Evolutionary conservation across 164 flowering plant genomes (phyloP).

Genomic region (Cinnamomum micranthum): DNA sequence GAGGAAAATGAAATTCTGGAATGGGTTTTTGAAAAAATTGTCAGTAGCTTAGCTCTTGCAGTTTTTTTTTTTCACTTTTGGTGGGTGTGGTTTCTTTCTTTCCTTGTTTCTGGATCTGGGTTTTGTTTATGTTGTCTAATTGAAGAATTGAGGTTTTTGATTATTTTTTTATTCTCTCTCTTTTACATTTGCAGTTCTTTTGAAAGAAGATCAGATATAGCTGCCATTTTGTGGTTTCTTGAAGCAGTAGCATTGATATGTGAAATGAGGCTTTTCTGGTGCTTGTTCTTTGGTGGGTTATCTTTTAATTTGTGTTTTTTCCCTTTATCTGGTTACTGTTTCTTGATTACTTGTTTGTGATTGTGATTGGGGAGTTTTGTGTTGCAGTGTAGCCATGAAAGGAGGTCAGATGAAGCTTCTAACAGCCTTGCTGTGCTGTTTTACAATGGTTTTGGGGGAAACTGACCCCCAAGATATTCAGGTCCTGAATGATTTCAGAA

Average conservation of each 20-base stretch:
- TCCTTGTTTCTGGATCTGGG: background rate
- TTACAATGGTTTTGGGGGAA: conserved; percentile 21
- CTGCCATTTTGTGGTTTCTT: background rate
- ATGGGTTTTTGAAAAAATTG: background rate
- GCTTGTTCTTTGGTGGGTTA: background rate
- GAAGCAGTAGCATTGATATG: background rate
- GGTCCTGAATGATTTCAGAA: conserved; percentile 51
- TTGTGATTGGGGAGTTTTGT: background rate
- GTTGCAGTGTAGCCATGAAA: conserved; percentile 17
- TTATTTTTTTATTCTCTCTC: background rate
- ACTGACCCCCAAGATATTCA: conserved; percentile 60
- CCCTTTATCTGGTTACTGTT: background rate
- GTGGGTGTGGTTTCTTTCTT: background rate
- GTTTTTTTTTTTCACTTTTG: too few species aligned
- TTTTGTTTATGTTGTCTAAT: too few species aligned
- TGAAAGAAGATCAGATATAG: background rate
- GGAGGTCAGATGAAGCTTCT: conserved; percentile 14
- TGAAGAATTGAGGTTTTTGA: background rate
- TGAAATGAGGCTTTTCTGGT: background rate
- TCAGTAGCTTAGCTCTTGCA: background rate
- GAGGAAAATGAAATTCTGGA: background rate
- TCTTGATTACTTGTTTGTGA: background rate
- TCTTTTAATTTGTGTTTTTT: background rate
- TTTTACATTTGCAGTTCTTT: background rate
- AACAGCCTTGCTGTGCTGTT: conserved; percentile 4